Conservation (phyloP, 2,329 filamentous ascomycete genomes). For the Rachicladosporium sp. region DNA sequence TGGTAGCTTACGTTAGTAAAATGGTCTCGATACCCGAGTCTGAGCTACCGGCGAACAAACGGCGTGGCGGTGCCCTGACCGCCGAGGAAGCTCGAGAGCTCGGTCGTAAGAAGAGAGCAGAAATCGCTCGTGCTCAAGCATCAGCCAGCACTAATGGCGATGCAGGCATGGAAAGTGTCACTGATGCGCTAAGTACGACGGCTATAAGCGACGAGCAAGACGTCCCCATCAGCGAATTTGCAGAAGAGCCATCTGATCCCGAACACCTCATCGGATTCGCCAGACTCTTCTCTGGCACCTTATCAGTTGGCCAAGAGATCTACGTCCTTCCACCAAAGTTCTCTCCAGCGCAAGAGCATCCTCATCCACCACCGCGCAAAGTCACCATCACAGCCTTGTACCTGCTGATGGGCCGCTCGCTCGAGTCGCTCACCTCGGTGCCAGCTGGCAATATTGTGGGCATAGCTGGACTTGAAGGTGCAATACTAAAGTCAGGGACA, state of each 20-base stretch:
- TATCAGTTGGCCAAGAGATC: constrained; percentile 79
- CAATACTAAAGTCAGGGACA: constrained; percentile 91
- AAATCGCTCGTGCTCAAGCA: constrained; percentile 63
- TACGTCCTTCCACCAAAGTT: constrained; percentile 93
- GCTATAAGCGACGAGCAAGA: constrained; percentile 43
- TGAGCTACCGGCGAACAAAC: constrained; percentile 77
- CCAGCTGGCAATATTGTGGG: constrained; percentile 93
- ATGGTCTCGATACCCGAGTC: constrained; percentile 94
- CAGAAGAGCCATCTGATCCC: constrained; percentile 50
- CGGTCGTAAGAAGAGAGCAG: constrained; percentile 76
- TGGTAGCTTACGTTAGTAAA: constrained; percentile 93
- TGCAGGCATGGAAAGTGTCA: constrained; percentile 42
- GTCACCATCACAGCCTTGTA: constrained; percentile 81
- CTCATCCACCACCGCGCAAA: constrained; percentile 62
- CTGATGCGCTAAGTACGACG: constrained; percentile 48
- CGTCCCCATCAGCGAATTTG: constrained; percentile 34
- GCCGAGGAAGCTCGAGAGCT: constrained; percentile 84
- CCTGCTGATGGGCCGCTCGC: constrained; percentile 83
- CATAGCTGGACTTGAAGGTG: constrained; percentile 80
- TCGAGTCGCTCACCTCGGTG: constrained; percentile 75
- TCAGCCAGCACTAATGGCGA: constrained; percentile 37
- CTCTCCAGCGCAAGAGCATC: constrained; percentile 64
- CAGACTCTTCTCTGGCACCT: constrained; percentile 77
- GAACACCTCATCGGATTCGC: constrained; percentile 94
- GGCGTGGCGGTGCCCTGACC: constrained; percentile 59